Percentiles rank a stretch among this genome's conserved stretches.
Evolutionary conservation across 805 yeast species (phyloP).

Genomic region (Cyberlindnera suaveolens): DNA sequence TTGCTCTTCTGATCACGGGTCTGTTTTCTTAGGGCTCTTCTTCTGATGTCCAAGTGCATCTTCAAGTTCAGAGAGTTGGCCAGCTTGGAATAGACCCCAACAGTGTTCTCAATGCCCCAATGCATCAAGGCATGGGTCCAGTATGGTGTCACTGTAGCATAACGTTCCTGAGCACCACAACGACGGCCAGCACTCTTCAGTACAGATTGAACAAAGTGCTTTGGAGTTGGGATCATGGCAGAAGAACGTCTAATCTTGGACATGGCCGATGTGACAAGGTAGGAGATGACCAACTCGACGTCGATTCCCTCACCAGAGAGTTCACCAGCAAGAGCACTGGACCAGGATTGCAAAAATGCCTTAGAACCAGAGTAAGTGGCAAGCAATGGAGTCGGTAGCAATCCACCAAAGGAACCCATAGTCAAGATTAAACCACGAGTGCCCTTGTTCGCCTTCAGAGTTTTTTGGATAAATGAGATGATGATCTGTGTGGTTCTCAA

Average conservation of each 20-base stretch:
- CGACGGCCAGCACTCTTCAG: slow-evolving; percentile 71
- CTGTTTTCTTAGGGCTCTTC: slow-evolving; percentile 74
- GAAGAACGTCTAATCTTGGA: slow-evolving; percentile 83
- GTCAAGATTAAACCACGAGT: slow-evolving; percentile 76
- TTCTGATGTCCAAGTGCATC: slow-evolving; percentile 78
- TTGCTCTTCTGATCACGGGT: slow-evolving; percentile 7
- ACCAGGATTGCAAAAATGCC: slow-evolving; percentile 93
- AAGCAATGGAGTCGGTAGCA: slow-evolving; percentile 84
- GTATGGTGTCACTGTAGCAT: slow-evolving; percentile 81
- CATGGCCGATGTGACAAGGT: slow-evolving; percentile 92
- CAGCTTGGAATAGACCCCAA: slow-evolving; percentile 72
- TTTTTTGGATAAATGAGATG: slow-evolving; percentile 58
- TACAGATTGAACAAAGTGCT: slow-evolving; percentile 67
- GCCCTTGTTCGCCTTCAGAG: slow-evolving; percentile 36
- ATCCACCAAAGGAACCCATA: slow-evolving; percentile 97
- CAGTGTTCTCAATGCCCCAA: slow-evolving; percentile 67
- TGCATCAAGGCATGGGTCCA: slow-evolving; percentile 94
- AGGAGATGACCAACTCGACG: slow-evolving; percentile 79
- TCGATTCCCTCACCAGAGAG: slow-evolving; percentile 64
- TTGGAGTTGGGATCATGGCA: slow-evolving; percentile 73
- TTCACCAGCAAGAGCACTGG: slow-evolving; percentile 83
- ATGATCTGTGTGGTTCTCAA: slow-evolving; percentile 77
- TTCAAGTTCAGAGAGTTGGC: slow-evolving; percentile 63
- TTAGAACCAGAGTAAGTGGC: slow-evolving; percentile 96
- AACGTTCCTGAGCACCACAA: slow-evolving; percentile 89